phyloP scores from a whole-genome alignment of 192 early-diverging fungal genomes.

The Pilaira anomala region DNA sequence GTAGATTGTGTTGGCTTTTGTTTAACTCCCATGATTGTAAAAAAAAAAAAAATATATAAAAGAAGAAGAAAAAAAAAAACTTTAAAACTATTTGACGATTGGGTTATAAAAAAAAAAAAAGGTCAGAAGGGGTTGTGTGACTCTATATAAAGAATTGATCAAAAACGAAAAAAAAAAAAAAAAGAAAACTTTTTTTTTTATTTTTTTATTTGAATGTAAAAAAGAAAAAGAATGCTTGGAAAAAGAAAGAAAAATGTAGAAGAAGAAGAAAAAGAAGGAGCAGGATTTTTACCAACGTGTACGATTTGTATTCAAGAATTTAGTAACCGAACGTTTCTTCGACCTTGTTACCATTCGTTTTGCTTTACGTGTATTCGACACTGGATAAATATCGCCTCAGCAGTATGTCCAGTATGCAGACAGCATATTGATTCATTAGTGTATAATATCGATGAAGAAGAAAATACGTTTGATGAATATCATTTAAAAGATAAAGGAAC shows the following conservation, averaged over 20 bases:
- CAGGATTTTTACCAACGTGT: conserved; percentile 17
- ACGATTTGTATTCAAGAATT: conserved; percentile 31
- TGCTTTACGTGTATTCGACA: conserved; percentile 29
- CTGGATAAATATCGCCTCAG: conserved; percentile 24
- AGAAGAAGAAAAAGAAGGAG: too few relatives aligned
- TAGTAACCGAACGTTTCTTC: conserved; percentile 18
- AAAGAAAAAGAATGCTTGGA: too few relatives aligned
- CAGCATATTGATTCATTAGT: conserved; percentile 9
- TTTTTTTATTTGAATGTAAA: too few relatives aligned
- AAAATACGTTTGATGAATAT: conserved; percentile 23
- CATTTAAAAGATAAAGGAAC: conserved; percentile 2
- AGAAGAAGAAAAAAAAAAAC: too few relatives aligned
- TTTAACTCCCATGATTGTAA: conserved; percentile 16
- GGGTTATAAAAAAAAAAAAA: too few relatives aligned
- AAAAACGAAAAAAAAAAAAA: too few relatives aligned
- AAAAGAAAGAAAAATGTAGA: too few relatives aligned
- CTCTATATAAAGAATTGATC: too few relatives aligned
- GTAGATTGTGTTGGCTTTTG: conserved; percentile 19
- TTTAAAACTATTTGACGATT: too few relatives aligned
- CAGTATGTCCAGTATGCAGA: conserved; percentile 29
- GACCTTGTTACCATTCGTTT: conserved; percentile 32
- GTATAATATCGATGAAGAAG: conserved; percentile 24
- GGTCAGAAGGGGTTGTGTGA: too few relatives aligned
- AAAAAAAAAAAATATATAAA: neutral
- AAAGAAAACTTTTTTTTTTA: too few relatives aligned